These are phyloP conservation scores for Rhododendron vialii DNA, from an alignment of 148 eudicot genomes.

Conservation along the genomic window DNA sequence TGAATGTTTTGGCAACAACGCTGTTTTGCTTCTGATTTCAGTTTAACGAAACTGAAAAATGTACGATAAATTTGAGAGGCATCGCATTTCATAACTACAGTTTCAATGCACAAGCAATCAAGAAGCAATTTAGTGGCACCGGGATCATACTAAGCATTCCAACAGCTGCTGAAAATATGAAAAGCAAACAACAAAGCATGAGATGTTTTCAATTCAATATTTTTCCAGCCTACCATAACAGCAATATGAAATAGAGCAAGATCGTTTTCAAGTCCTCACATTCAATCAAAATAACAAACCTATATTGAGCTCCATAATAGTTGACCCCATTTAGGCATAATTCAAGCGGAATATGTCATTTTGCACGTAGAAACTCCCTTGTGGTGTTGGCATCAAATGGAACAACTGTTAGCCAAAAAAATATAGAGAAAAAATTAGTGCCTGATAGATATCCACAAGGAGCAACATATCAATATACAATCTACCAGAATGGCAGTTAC, in stretches of 20 bases:
- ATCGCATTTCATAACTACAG: background rate
- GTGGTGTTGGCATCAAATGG: slow-evolving; percentile 42
- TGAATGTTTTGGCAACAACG: background rate
- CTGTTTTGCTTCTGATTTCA: background rate
- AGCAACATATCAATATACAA: background rate
- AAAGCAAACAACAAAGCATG: slow-evolving; percentile 9
- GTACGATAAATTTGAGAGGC: background rate
- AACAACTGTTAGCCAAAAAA: slow-evolving; percentile 30
- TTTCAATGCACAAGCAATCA: background rate
- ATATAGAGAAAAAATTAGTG: background rate
- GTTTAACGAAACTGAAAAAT: background rate
- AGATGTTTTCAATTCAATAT: background rate
- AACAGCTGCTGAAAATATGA: background rate
- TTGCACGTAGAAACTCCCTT: slow-evolving; percentile 44
- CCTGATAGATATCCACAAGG: background rate
- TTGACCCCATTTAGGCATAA: slow-evolving; percentile 26
- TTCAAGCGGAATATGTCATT: slow-evolving; percentile 46
- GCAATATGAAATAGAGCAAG: background rate
- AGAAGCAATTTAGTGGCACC: background rate
- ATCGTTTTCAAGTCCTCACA: background rate
- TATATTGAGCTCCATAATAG: background rate
- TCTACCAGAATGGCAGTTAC: background rate
- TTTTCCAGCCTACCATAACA: background rate
- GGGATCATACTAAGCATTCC: background rate
- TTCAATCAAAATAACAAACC: slow-evolving; percentile 1